A percentile compares a stretch with the other conserved stretches of the same genome.
These are phyloP conservation scores for Anthoceros angustus DNA, from an alignment of 225 moss, liverwort and hornwort species.

Conservation along the genomic window DNA sequence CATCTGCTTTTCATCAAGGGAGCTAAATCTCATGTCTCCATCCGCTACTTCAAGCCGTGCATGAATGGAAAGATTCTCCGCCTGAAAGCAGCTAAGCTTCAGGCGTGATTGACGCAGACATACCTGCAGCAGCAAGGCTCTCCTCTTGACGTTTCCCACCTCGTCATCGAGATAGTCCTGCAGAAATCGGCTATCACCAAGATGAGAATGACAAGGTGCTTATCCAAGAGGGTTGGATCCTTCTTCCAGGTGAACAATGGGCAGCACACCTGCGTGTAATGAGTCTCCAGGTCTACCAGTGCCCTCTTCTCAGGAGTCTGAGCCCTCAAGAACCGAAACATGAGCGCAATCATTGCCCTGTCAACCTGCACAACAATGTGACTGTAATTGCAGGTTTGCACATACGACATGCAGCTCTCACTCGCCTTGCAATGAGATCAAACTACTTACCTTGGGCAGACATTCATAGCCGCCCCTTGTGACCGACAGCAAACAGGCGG, in stretches of 20 bases:
- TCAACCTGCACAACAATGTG: slow-evolving; percentile 32
- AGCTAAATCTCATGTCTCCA: too few relatives aligned
- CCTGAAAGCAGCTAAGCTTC: background rate
- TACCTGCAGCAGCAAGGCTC: slow-evolving; percentile 56
- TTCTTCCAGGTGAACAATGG: too few relatives aligned
- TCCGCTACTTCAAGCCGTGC: background rate
- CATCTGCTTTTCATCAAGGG: background rate
- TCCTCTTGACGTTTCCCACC: slow-evolving; percentile 58
- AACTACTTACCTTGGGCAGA: slow-evolving; percentile 57
- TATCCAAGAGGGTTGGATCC: too few relatives aligned
- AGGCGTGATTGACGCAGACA: background rate
- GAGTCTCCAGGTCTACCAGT: slow-evolving; percentile 79
- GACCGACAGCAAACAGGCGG: slow-evolving; percentile 72
- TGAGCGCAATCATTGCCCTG: slow-evolving; percentile 40
- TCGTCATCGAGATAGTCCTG: slow-evolving; percentile 78
- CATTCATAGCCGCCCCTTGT: slow-evolving; percentile 93
- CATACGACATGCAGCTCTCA: background rate
- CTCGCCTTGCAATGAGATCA: background rate
- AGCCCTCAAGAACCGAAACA: slow-evolving; percentile 59
- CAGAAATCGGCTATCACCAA: slow-evolving; percentile 9
- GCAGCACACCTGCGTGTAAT: slow-evolving; percentile 63
- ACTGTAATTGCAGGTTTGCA: background rate
- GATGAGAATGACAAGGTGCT: background rate
- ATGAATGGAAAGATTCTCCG: background rate
- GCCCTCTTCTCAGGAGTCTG: slow-evolving; percentile 87